Conservation (phyloP, 805 yeast genomes). For the Candida lessepsii region DNA sequence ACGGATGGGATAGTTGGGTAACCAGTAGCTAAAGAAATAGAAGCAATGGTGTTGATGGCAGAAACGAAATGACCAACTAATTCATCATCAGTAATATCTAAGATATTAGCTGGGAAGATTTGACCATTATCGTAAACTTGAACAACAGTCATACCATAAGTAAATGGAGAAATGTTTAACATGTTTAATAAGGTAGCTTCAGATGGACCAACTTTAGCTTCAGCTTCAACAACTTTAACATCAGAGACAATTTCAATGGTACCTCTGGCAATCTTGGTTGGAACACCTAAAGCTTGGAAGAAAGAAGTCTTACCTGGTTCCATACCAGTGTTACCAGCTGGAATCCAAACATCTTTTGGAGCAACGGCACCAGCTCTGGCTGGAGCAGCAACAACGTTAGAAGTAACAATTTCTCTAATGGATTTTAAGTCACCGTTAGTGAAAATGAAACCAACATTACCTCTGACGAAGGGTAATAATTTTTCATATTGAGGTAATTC, state of each 20-base stretch:
- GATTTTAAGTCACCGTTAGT: constrained; percentile 92
- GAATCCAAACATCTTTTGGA: constrained; percentile 95
- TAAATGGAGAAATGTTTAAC: constrained; percentile 99
- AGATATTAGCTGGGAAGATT: constrained; percentile 93
- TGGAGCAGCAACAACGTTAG: constrained; percentile 99
- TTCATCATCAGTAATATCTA: constrained; percentile 98
- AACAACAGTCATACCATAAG: constrained; percentile 95
- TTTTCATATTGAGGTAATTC: constrained; percentile 97
- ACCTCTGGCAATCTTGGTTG: constrained; percentile 99
- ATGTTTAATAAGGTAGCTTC: constrained; percentile 98
- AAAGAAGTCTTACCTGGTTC: constrained; percentile 99
- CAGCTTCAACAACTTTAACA: constrained; percentile 89
- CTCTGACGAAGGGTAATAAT: constrained; percentile 90
- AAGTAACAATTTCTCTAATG: constrained; percentile 81
- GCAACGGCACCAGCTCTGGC: constrained; percentile 99
- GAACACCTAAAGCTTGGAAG: constrained; percentile 99
- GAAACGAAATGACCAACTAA: constrained; percentile 87
- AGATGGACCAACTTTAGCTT: constrained; percentile 94
- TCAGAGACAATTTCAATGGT: constrained; percentile 98
- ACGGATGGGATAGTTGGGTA: constrained; percentile 99
- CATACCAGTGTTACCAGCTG: constrained; percentile 99
- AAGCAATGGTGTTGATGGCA: constrained; percentile 91
- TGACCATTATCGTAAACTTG: constrained; percentile 99
- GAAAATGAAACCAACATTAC: constrained; percentile 99
- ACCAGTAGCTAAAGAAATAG: constrained; percentile 94